Evolutionary conservation across 1,139 yeast genomes (phyloP), one percentile per base, ranked within the genome.

Genomic region (Diutina sp.): DNA sequence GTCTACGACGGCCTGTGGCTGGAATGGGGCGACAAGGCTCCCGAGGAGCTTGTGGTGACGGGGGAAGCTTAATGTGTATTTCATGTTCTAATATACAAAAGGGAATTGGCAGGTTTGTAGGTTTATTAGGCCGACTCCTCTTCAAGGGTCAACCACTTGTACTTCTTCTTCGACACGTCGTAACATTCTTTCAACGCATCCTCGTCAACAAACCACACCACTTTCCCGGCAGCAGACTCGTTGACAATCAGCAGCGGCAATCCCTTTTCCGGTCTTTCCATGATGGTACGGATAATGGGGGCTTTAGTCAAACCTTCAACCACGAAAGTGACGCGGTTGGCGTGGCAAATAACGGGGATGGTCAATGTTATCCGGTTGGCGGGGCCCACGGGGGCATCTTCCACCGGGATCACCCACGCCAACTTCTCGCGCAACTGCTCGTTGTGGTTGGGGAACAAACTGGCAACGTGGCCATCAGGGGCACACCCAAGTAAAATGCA

Each of bases 1-100:
- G 85, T 93, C 7, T 93, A 91, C 64, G 99, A 93, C 65, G 99
- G 99, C 5, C 85, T 95, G 56, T 93, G 98, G 99, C 87, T 97
- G n/a, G 81, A 77, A 61, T 77, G 80, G 79, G 79, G 78, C 2
- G 72, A 69, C 59, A 67, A 79, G 55, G 78, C 79, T 4, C 79
- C 79, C 1, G 69, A 72, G 55, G 68, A 58, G 57, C 72, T 74
- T 32, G 69, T 61, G 38, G 72, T 71, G 61, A 29, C 46, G 29
- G 46, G 44, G 14, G 16, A 44, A 8, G 55, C 28, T 47, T 18
- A 18, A 18, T 46, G 21, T 46, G 28, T 46, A 18, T 46, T 46
- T 46, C 28, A 46, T 21, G 48, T 18, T 21, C 21, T 46, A 21
- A 18, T 46, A 21, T 46, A 21, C 48, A 18, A 46, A 18, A 18